Percentiles rank a stretch among this genome's conserved stretches.
phyloP scores from a whole-genome alignment of 2,329 filamentous ascomycete species.

The Alternaria burnsii region DNA sequence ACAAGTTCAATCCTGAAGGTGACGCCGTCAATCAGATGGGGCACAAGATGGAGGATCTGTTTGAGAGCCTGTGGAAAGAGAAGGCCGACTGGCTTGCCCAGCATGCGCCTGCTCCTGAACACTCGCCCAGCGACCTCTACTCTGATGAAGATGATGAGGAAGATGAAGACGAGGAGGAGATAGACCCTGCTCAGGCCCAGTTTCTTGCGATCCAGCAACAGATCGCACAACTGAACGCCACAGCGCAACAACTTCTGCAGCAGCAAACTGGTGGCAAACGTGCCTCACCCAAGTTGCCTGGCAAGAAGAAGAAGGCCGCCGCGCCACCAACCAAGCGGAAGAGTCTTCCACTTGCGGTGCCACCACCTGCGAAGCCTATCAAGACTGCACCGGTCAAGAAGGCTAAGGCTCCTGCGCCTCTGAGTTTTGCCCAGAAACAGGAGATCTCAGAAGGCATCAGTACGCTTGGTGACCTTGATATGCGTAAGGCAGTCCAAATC shows the following conservation, averaged over 20 bases:
- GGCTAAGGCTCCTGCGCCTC: conserved; percentile 68
- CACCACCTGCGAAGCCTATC: conserved; percentile 40
- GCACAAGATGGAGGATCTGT: conserved; percentile 76
- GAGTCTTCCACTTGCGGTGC: conserved; percentile 36
- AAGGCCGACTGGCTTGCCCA: conserved; percentile 84
- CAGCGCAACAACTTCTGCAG: conserved; percentile 64
- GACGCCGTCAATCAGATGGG: conserved; percentile 79
- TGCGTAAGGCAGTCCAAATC: conserved; percentile 83
- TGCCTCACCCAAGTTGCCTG: conserved; percentile 58
- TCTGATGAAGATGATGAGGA: conserved; percentile 75
- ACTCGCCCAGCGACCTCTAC: conserved; percentile 62
- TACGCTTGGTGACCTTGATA: conserved; percentile 78
- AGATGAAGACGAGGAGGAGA: conserved; percentile 69
- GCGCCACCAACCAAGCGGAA: conserved; percentile 38
- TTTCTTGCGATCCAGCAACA: conserved; percentile 67
- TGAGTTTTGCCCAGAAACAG: conserved; percentile 84
- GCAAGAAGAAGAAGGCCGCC: conserved; percentile 56
- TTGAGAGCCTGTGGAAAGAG: conserved; percentile 76
- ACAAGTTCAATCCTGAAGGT: conserved; percentile 84
- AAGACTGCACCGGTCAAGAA: conserved; percentile 56
- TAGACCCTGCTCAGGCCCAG: conserved; percentile 53
- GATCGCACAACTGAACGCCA: conserved; percentile 71
- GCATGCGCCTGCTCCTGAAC: conserved; percentile 72
- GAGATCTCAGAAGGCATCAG: conserved; percentile 87
- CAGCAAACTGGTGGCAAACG: conserved; percentile 59